Evolutionary conservation across 495 filamentous ascomycete species (phyloP).

Genomic region (Penicillium chermesinum): DNA sequence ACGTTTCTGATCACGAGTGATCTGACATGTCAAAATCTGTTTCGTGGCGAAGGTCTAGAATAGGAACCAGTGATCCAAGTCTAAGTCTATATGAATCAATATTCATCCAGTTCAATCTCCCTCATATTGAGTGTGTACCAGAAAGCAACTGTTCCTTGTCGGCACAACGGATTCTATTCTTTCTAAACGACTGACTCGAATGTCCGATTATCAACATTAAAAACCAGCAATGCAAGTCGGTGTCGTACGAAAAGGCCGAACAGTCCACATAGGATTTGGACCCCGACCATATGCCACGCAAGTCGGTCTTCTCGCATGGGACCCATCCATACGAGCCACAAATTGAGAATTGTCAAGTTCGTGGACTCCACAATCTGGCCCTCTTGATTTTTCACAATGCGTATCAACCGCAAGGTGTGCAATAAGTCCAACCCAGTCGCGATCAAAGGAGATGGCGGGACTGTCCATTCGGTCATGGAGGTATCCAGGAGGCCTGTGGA

Average conservation of each 20-base stretch:
- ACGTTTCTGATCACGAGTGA: no score
- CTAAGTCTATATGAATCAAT: neutral
- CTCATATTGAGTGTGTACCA: no score
- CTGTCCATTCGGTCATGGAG: slow-evolving; percentile 71
- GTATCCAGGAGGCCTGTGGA: slow-evolving; percentile 78
- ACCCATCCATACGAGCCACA: slow-evolving; percentile 95
- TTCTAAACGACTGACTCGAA: slow-evolving; percentile 28
- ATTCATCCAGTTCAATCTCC: neutral
- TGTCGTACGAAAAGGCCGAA: slow-evolving; percentile 81
- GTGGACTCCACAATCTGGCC: slow-evolving; percentile 72
- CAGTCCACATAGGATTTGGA: slow-evolving; percentile 72
- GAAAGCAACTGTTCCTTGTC: no score
- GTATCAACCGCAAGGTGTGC: slow-evolving; percentile 57
- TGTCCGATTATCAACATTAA: slow-evolving; percentile 72
- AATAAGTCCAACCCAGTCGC: slow-evolving; percentile 57
- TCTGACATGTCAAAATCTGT: no score
- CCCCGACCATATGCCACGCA: slow-evolving; percentile 63
- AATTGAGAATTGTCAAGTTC: slow-evolving; percentile 90
- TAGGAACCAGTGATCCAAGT: no score
- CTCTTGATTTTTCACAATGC: slow-evolving; percentile 57
- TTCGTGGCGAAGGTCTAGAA: no score
- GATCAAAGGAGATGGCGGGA: slow-evolving; percentile 62
- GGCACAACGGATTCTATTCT: neutral
- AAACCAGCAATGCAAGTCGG: slow-evolving; percentile 74
- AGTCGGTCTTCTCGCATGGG: slow-evolving; percentile 84